Conservation (phyloP, 352 stramenopile species). For the Phytophthora sp. region DNA sequence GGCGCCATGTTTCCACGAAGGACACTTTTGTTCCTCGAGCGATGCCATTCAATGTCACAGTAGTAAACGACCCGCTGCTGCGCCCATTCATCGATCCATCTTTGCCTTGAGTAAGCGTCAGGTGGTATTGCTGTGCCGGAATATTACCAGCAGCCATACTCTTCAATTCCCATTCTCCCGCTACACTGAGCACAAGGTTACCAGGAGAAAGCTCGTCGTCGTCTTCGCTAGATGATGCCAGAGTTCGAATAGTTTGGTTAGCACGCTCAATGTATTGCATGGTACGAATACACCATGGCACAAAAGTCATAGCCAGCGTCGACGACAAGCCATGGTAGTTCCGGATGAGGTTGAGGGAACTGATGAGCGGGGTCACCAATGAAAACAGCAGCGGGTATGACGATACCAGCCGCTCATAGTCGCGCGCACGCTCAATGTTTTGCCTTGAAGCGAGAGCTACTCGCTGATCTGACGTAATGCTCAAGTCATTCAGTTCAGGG, state of each 20-base stretch:
- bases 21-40: constrained; percentile 82
- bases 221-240: constrained; percentile 34
- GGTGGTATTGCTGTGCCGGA: constrained; percentile 86
- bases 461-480: constrained; percentile 32
- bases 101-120: constrained; percentile 72
- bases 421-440: constrained; percentile 22
- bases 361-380: constrained; percentile 71
- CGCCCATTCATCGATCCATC: constrained; percentile 70
- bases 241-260: constrained; percentile 52
- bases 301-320: constrained; percentile 72
- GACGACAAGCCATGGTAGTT: constrained; percentile 75
- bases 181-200: constrained; percentile 67
- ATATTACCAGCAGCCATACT: constrained; percentile 89
- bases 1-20: constrained; percentile 87
- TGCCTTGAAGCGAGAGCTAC: constrained; percentile 15
- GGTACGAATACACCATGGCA: constrained; percentile 78
- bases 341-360: constrained; percentile 64
- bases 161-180: constrained; percentile 88
- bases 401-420: constrained; percentile 45
- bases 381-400: constrained; percentile 63
- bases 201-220: constrained; percentile 32
- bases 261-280: constrained; percentile 74
- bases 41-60: constrained; percentile 78
- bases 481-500: constrained; percentile 29
- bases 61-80: constrained; percentile 84